phyloP scores from a whole-genome alignment of 192 early-diverging fungal genomes.

The Mortierella antarctica region DNA sequence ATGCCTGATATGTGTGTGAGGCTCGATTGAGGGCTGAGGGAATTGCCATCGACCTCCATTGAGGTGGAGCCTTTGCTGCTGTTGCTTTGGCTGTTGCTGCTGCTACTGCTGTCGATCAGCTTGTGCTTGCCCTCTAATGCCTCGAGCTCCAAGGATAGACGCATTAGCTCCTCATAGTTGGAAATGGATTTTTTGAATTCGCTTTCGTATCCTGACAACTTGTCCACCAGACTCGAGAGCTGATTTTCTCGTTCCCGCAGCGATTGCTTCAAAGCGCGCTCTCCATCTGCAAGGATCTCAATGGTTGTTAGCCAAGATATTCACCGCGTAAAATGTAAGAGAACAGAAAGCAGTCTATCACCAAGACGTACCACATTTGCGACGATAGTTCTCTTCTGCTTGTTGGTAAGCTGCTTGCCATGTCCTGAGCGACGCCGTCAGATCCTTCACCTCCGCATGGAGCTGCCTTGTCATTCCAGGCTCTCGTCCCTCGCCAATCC shows the following conservation, averaged over 20 bases:
- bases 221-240: conserved; percentile 19
- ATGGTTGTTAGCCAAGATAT: background rate
- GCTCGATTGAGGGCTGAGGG: background rate
- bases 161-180: conserved; percentile 19
- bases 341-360: background rate
- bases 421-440: conserved; percentile 28
- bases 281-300: conserved; percentile 19
- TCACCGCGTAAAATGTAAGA: background rate
- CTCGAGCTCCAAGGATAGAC: conserved; percentile 13
- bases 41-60: background rate
- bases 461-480: conserved; percentile 27
- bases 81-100: background rate
- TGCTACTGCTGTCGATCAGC: background rate
- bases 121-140: conserved; percentile 8
- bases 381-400: conserved; percentile 47
- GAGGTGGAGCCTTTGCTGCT: background rate
- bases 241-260: conserved; percentile 35
- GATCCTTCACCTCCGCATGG: conserved; percentile 31
- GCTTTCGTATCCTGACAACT: conserved; percentile 21
- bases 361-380: conserved; percentile 43
- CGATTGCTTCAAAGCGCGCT: conserved; percentile 33
- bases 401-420: conserved; percentile 40
- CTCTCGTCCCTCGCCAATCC: background rate
- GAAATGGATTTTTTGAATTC: conserved; percentile 27
- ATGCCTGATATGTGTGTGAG: background rate